Percentiles rank a stretch among this genome's conserved stretches.
phyloP scores from a whole-genome alignment of 495 filamentous ascomycete genomes.

The Bathelium albidoporum region DNA sequence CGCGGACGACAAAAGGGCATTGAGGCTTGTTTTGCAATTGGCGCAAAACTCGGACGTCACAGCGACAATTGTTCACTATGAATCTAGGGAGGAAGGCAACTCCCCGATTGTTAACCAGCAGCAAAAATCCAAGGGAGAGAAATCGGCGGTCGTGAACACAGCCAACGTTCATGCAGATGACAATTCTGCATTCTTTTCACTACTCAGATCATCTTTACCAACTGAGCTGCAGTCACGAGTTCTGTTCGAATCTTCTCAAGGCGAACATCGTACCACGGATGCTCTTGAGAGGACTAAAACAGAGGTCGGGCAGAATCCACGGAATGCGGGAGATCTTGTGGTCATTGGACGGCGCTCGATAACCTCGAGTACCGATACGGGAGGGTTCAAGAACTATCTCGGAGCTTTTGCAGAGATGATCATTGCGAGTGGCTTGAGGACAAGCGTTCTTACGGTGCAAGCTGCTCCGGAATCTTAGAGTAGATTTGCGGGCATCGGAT shows the following conservation, averaged over 20 bases:
- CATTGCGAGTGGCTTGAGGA: constrained; percentile 48
- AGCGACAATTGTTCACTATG: constrained; percentile 53
- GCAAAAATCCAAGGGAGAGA: constrained; percentile 15
- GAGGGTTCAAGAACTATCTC: constrained; percentile 50
- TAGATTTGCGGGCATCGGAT: constrained; percentile 26
- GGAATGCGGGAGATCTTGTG: constrained; percentile 70
- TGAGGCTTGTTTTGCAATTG: constrained; percentile 72
- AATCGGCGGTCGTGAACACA: constrained; percentile 9
- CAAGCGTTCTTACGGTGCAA: constrained; percentile 72
- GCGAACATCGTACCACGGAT: neutral
- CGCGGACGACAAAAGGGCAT: constrained; percentile 68
- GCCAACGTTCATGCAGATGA: constrained; percentile 17
- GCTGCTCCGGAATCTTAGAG: constrained; percentile 29
- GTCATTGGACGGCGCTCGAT: constrained; percentile 52
- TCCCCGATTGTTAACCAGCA: neutral
- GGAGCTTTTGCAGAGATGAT: constrained; percentile 58
- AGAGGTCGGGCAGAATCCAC: constrained; percentile 49
- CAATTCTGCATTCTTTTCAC: constrained; percentile 53
- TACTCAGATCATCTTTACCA: constrained; percentile 52
- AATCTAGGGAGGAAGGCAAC: constrained; percentile 21
- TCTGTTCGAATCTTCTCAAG: constrained; percentile 37
- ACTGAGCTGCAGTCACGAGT: constrained; percentile 49
- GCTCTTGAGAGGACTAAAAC: constrained; percentile 39
- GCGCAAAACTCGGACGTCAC: constrained; percentile 67
- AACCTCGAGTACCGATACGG: constrained; percentile 22